Evolutionary conservation across 306 rosid genomes (phyloP).

Genomic region (Cucumis sativus): Cucumber_9930_V3 NC_026660.2:21509501-21510000

Average conservation of each 20-base stretch:
- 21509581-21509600: neutral
- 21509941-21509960: neutral
- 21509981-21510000: neutral
- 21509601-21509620: too few species aligned
- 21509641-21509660: conserved; percentile 13
- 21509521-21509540: too few species aligned
- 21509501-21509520: too few species aligned
- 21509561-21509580: neutral
- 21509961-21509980: neutral
- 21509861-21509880: conserved; percentile 95
- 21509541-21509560: too few species aligned
- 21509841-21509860: conserved; percentile 89
- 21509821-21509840: conserved; percentile 29
- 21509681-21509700: conserved; percentile 73
- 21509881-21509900: conserved; percentile 82
- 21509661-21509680: conserved; percentile 83
- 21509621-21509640: too few species aligned
- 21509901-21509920: neutral
- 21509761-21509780: conserved; percentile 36
- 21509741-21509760: conserved; percentile 87
- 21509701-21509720: conserved; percentile 69
- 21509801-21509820: conserved; percentile 11
- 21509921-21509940: neutral
- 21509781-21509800: neutral
- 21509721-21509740: conserved; percentile 92